Conservation (phyloP, 345 rosid genomes). For the Eucalyptus fibrosa region DNA sequence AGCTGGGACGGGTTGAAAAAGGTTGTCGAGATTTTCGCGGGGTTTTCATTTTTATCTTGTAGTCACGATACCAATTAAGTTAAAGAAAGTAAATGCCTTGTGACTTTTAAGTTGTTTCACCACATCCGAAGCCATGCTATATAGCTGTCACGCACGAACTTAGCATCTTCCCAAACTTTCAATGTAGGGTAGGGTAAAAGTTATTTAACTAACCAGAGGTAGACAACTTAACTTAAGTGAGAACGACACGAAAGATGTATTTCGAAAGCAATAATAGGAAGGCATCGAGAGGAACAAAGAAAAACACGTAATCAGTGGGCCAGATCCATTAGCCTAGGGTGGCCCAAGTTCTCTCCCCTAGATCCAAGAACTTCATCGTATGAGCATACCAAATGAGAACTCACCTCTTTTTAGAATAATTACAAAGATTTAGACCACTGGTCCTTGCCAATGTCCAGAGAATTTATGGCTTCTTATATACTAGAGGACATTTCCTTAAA, state of each 20-base stretch:
- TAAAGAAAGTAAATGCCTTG: not conserved
- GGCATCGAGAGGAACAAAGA: not conserved
- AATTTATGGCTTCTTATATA: not conserved
- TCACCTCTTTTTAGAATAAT: not conserved
- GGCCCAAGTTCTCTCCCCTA: not conserved
- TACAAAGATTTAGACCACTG: not conserved
- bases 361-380: not conserved
- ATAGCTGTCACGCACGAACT: not conserved
- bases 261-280: not conserved
- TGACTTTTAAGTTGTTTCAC: not conserved
- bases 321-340: no score
- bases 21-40: not conserved
- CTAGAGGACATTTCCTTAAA: not conserved
- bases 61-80: not conserved
- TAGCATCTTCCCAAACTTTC: not conserved
- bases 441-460: not conserved
- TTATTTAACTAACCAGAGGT: not conserved
- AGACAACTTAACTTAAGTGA: not conserved
- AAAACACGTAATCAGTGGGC: not conserved
- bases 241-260: not conserved
- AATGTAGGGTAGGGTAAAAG: not conserved
- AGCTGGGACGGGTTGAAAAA: not conserved
- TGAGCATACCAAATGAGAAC: not conserved
- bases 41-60: not conserved
- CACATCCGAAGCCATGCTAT: no score